A percentile compares a stretch with the other conserved stretches of the same genome.
phyloP scores from a whole-genome alignment of 116 monocot genomes.

The Dioscorea cayenensis region DNA sequence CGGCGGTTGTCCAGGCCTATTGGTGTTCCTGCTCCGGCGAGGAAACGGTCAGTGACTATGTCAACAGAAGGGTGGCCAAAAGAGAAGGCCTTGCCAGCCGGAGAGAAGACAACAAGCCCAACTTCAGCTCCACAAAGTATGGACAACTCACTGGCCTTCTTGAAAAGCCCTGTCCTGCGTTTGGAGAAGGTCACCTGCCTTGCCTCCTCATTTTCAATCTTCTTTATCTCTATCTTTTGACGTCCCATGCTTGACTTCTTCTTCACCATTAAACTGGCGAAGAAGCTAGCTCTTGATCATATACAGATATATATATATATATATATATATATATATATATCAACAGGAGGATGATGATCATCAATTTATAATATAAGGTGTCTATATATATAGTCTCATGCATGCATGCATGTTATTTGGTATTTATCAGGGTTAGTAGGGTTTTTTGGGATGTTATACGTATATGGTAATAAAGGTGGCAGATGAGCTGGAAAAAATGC shows the following conservation, averaged over 20 bases:
- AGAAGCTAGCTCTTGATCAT: no score
- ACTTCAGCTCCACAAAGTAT: conserved; percentile 46
- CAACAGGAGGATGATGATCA: no score
- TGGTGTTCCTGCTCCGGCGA: neutral
- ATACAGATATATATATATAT: no score
- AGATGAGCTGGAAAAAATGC: no score
- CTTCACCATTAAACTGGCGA: conserved; percentile 15
- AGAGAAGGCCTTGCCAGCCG: conserved; percentile 54
- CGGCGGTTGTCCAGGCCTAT: neutral
- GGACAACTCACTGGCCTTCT: conserved; percentile 47
- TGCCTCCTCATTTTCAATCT: conserved; percentile 42
- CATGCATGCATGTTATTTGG: no score
- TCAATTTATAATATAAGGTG: no score
- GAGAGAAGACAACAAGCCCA: conserved; percentile 38
- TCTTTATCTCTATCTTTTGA: conserved; percentile 50
- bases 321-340: no score
- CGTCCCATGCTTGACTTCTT: conserved; percentile 53
- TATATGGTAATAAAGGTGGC: no score
- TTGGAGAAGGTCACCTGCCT: conserved; percentile 48
- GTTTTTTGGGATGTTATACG: no score
- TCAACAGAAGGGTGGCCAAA: conserved; percentile 49
- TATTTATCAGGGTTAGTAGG: no score
- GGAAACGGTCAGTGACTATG: conserved; percentile 29
- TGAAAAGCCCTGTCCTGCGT: conserved; percentile 37
- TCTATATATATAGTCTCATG: no score